Base-by-base conservation (phyloP, 768 basidiomycete species). In the Sarcodon aspratus region DNA sequence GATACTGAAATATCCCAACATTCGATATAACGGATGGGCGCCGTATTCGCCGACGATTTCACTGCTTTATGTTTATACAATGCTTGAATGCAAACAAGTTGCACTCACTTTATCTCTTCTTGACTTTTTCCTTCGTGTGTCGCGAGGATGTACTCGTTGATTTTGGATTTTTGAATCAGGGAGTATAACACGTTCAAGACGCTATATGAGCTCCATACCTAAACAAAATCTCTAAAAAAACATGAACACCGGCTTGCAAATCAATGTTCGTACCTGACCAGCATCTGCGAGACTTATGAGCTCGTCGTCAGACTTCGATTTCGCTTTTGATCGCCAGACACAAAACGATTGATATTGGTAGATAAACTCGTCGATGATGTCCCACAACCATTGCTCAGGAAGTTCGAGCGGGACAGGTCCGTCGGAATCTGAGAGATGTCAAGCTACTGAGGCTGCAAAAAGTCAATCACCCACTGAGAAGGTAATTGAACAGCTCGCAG, bases 271-370 rank as follows among this genome's bases (percentile, higher is more conserved):
- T 10, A 72, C 78, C 54, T 87, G 66, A 63, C 78, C 78, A 36
- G 80, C 82, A 36, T 92, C 89, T 3, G 76, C 80, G 18, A 98
- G 75, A 73, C 92, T 75, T 45, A 74, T 60, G 36, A 93, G 73
- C 63, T 98, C 94, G 57, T 98, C 95, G 36, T 91, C 92, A 0
- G 82, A 79, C 69, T 96, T 97, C 45, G 74, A 72, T 52, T 88
- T 85, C 32, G 82, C 74, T 58, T 87, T 91, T 13, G 84, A 83
- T 47, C 92, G 73, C 85, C 92, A 98, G 36, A 88, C 80, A 55
- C 90, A 89, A 68, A 96, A 98, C 1, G 87, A 86, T 62, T 95
- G 93, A 71, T 93, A 99, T 63, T 99, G 95, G 68, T 96, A 99
- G 57, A 97, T 95, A 63, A 94, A 94, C 58, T 94, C 92, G 69